Conservation (phyloP, 73 alveolate genomes). For the Stentor roeselii region DNA sequence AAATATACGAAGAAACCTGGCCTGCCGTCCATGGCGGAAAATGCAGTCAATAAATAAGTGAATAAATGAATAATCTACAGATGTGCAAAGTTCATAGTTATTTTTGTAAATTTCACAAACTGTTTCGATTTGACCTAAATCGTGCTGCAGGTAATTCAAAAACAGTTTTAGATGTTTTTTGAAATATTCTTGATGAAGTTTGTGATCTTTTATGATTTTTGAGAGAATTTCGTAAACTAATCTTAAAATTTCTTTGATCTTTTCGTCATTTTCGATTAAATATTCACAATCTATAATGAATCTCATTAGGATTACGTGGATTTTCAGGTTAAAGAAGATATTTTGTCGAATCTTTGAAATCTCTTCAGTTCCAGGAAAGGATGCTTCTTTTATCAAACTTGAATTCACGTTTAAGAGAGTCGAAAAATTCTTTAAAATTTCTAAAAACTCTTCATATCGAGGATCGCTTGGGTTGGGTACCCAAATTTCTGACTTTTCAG, state of each 20-base stretch:
- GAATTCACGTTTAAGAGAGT: too few species aligned
- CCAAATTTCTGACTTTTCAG: too few species aligned
- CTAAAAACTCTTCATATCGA: too few species aligned
- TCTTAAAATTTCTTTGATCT: background rate
- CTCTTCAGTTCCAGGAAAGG: too few species aligned
- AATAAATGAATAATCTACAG: slow-evolving; percentile 20
- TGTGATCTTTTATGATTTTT: background rate
- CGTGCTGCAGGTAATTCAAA: slow-evolving; percentile 31
- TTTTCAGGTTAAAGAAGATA: background rate
- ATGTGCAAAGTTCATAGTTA: slow-evolving; percentile 27
- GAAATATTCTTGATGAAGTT: slow-evolving; percentile 24
- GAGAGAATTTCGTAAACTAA: background rate
- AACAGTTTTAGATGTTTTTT: slow-evolving; percentile 21
- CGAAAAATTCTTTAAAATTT: too few species aligned
- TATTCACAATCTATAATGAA: background rate
- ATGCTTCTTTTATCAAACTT: too few species aligned
- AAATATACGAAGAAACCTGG: slow-evolving; percentile 33
- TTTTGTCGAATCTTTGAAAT: too few species aligned
- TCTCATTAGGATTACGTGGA: background rate
- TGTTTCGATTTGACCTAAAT: slow-evolving; percentile 43
- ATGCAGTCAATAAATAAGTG: slow-evolving; percentile 31
- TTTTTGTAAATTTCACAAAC: slow-evolving; percentile 49
- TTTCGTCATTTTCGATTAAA: background rate
- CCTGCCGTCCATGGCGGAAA: slow-evolving; percentile 40
- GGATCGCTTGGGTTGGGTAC: too few species aligned